Conservation (phyloP, 768 basidiomycete genomes). For the Pulveroboletus sp. region DNA sequence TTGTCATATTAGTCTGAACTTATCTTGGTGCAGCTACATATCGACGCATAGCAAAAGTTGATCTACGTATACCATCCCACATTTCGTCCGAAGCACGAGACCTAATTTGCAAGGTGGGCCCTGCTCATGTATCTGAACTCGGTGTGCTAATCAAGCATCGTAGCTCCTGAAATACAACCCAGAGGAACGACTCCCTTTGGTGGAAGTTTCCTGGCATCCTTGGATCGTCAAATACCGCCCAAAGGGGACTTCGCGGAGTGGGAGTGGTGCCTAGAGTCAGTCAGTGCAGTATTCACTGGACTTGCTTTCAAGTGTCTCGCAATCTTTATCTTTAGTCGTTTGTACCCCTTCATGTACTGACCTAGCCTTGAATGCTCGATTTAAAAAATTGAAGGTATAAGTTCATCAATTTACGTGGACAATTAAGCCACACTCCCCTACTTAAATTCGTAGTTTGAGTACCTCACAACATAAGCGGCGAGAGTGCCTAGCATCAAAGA, state of each 20-base stretch:
- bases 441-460: too few relatives aligned
- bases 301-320: constrained; percentile 2
- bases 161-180: constrained; percentile 86
- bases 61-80: constrained; percentile 49
- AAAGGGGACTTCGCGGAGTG: constrained; percentile 36
- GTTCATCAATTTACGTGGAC: too few relatives aligned
- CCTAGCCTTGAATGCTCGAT: not conserved
- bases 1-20: constrained; percentile 3
- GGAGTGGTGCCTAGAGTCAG: constrained; percentile 15
- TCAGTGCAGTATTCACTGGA: not conserved
- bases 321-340: constrained; percentile 6
- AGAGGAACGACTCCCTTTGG: constrained; percentile 66
- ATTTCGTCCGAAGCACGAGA: constrained; percentile 43
- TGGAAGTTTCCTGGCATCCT: constrained; percentile 74
- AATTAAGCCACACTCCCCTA: not conserved
- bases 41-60: constrained; percentile 82
- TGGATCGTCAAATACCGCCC: constrained; percentile 77
- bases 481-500: constrained; percentile 5
- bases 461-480: not conserved
- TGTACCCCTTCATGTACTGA: constrained; percentile 16
- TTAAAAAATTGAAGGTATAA: not conserved
- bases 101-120: constrained; percentile 39
- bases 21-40: constrained; percentile 64
- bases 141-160: constrained; percentile 7
- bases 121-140: not conserved